A percentile compares a stretch with the other conserved stretches of the same genome.
These are phyloP conservation scores for Juglanconis oblonga DNA, from an alignment of 2,329 filamentous ascomycete genomes.

Conservation along the genomic window DNA sequence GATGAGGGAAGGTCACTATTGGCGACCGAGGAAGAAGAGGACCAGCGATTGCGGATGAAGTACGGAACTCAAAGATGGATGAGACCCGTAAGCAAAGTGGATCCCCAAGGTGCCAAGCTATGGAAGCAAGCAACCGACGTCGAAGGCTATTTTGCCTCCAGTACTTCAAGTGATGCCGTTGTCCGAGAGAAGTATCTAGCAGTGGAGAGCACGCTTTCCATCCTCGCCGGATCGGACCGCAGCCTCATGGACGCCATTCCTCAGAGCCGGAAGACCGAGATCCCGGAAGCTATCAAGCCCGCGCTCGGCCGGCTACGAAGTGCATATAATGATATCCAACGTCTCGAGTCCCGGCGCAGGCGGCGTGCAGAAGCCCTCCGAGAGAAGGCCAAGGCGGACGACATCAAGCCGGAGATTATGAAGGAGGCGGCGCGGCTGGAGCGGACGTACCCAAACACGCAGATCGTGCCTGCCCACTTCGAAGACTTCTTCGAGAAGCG, in stretches of 20 bases:
- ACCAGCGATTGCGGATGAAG: slow-evolving; percentile 69
- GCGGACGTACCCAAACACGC: slow-evolving; percentile 78
- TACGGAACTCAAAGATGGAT: slow-evolving; percentile 87
- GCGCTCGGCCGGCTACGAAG: slow-evolving; percentile 75
- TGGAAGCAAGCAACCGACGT: slow-evolving; percentile 76
- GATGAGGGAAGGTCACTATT: slow-evolving; percentile 79
- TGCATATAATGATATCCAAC: slow-evolving; percentile 78
- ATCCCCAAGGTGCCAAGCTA: slow-evolving; percentile 64
- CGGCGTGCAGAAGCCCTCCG: slow-evolving; percentile 76
- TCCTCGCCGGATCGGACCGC: slow-evolving; percentile 77
- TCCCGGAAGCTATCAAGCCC: slow-evolving; percentile 76
- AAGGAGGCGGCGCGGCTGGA: slow-evolving; percentile 82
- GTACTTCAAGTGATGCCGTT: slow-evolving; percentile 51
- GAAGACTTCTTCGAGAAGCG: slow-evolving; percentile 85
- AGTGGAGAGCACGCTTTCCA: slow-evolving; percentile 69
- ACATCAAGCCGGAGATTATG: slow-evolving; percentile 82
- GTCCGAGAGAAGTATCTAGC: slow-evolving; percentile 77
- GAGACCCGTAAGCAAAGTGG: slow-evolving; percentile 65
- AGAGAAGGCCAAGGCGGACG: slow-evolving; percentile 79
- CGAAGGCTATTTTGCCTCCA: slow-evolving; percentile 76
- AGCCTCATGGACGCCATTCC: slow-evolving; percentile 87
- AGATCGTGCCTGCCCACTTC: slow-evolving; percentile 84
- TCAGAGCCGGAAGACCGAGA: slow-evolving; percentile 73
- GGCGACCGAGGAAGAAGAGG: slow-evolving; percentile 77
- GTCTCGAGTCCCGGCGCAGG: slow-evolving; percentile 76